Base-by-base conservation (phyloP, 2,329 filamentous ascomycete species). In the Nannizzia gypsea region DNA sequence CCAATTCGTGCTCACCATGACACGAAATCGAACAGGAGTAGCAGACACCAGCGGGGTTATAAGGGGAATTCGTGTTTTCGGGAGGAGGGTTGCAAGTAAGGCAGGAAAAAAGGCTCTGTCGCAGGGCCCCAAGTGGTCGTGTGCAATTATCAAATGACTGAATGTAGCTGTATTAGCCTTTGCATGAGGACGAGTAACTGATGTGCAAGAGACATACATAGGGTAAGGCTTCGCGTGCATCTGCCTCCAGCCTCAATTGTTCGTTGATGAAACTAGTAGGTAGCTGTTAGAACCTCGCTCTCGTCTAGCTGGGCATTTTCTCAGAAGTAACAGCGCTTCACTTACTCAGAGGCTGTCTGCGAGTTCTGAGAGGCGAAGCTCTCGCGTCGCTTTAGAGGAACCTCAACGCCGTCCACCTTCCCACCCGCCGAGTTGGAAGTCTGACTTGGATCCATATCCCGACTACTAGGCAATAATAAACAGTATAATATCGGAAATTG, bases 1-100 rank as follows among this genome's bases (percentile, higher is more conserved):
- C 93, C 26, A 99, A 83, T 1, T 82, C 88, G 71, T 99, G 93
- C 69, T 97, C 91, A 66, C 93, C 92, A 69, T 99, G 93, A 71
- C 93, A 99, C 67, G 92, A 88, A 61, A 99, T 90, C 5, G 92
- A 96, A 76, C 93, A 99, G 22, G 91, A 89, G 69, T 99, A 99
- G 78, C 93, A 99, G 60, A 99, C 83, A 26, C 89, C 93, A 2
- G 92, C 93, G 5, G 87, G 79, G 6, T 78, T 82, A 71, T 87
- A 88, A 0, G 85, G 77, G 56, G 85, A 84, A 48, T 22, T 56
- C 17, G 60, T 46, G 17, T 64, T 61, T 11, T 31, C 34, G 0
- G 90, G 88, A 6, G 88, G 83, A 6, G 93, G 90, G 63, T 90
- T 95, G 78, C 93, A 99, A 9, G 92, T 97, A 52, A 97, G 75